Base-by-base conservation (phyloP, 2,329 filamentous ascomycete species). In the Aureobasidium sp. region DNA sequence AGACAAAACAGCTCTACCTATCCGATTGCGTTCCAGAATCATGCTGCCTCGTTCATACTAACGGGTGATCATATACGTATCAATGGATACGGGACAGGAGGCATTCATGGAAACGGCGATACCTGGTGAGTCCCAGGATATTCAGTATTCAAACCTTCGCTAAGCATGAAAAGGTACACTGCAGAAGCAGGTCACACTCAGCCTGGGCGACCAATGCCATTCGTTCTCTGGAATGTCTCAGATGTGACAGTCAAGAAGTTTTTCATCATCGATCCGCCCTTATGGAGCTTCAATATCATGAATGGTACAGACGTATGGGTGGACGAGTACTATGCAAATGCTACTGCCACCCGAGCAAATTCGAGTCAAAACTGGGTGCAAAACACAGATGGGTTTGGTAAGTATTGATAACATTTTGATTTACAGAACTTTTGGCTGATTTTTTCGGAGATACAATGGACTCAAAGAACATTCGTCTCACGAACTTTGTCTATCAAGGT, bases 271-370 rank as follows among this genome's bases (percentile, higher is more conserved):
- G 75, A 84, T 61, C 78, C 81, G 2, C 80, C 76, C 12, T 73
- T 84, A 1, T 84, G 82, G 82, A 71, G 72, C 17, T 69, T 83
- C 55, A 84, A 84, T 67, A 81, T 84, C 63, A 84, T 84, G 79
- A 84, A 83, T 61, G 81, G 80, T 1, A 83, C 79, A 0, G 74
- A 82, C 56, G 79, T 84, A 70, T 71, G 70, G 55, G 79, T 84
- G 63, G 74, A 80, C 59, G 78, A 83, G 64, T 79, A 84, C 46
- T 73, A 76, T 39, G 71, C 71, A 65, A 83, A 84, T 68, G 78
- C 78, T 2, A 83, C 81, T 0, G 76, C 79, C 0, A 71, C 78
- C 1, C 69, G 78, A 56, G 81, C 79, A 4, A 77, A 73, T n/a
- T 80, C 80, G 1, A 68, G 67, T 5, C 51, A 55, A 37, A 55